phyloP scores from a whole-genome alignment of 1,139 yeast genomes.

The Eremothecium cymbalariae region DNA sequence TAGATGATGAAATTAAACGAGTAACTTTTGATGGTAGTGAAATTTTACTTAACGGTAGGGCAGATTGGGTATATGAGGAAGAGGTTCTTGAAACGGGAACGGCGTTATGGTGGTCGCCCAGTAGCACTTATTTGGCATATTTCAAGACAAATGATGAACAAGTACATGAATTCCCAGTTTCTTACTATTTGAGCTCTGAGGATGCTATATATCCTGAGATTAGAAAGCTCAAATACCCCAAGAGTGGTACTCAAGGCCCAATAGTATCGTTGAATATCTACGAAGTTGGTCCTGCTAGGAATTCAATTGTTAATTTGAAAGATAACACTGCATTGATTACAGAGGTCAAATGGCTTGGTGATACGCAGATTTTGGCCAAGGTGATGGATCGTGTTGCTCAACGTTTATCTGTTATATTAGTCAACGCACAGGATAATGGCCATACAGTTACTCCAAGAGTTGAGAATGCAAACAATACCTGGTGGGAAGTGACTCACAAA shows the following conservation, averaged over 20 bases:
- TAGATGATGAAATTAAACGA: constrained; percentile 27
- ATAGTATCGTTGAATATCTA: constrained; percentile 41
- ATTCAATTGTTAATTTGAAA: constrained; percentile 42
- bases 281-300: constrained; percentile 27
- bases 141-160: constrained; percentile 64
- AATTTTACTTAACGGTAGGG: constrained; percentile 77
- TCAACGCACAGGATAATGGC: constrained; percentile 35
- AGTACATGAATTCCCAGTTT: constrained; percentile 65
- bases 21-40: constrained; percentile 53
- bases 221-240: constrained; percentile 69
- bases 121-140: constrained; percentile 56
- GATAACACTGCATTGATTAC: constrained; percentile 46
- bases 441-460: constrained; percentile 37
- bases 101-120: constrained; percentile 87
- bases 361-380: constrained; percentile 49
- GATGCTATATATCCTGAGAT: constrained; percentile 59
- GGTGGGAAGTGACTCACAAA: constrained; percentile 79
- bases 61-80: constrained; percentile 98
- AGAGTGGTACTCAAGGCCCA: constrained; percentile 83
- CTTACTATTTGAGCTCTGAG: constrained; percentile 53
- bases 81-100: constrained; percentile 65
- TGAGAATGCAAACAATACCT: constrained; percentile 44
- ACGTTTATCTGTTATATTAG: constrained; percentile 47
- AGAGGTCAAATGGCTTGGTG: constrained; percentile 69
- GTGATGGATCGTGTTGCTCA: constrained; percentile 70